Evolutionary conservation across 768 basidiomycete genomes (phyloP).

Genomic region (Mycena crocata): DNA sequence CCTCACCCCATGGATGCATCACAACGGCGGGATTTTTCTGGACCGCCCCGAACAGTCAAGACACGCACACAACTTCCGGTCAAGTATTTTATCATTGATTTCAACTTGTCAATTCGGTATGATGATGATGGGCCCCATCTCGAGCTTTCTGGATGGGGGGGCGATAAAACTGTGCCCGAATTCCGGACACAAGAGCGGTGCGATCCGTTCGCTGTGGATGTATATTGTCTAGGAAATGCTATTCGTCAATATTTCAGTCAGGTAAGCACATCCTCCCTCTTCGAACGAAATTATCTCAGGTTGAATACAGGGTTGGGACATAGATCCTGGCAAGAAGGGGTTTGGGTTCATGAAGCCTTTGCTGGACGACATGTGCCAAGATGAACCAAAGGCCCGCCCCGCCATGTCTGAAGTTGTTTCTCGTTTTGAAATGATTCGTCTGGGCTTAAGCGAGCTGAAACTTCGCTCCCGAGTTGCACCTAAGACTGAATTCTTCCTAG

Average conservation of each 20-base stretch:
- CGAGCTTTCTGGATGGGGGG: neutral
- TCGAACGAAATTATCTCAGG: too few species aligned
- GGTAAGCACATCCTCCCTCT: neutral
- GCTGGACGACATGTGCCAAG: neutral
- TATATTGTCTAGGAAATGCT: neutral
- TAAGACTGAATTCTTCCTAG: neutral
- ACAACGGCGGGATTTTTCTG: too few species aligned
- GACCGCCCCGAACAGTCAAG: too few species aligned
- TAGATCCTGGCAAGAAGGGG: neutral
- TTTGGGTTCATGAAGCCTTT: neutral
- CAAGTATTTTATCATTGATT: too few species aligned
- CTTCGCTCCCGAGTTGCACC: neutral
- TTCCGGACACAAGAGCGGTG: too few species aligned
- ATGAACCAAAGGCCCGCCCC: neutral
- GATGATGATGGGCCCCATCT: too few species aligned
- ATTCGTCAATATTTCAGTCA: neutral
- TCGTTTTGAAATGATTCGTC: neutral
- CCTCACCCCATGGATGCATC: too few species aligned
- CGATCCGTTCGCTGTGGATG: neutral
- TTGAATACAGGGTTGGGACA: neutral
- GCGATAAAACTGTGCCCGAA: too few species aligned
- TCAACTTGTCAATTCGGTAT: neutral
- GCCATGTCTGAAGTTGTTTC: neutral
- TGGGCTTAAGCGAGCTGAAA: neutral
- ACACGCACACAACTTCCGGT: too few species aligned